Percentiles rank a stretch among this genome's conserved stretches.
These are phyloP conservation scores for Helianthus annuus DNA, from an alignment of 129 eudicot genomes.

Conservation along the genomic window DNA sequence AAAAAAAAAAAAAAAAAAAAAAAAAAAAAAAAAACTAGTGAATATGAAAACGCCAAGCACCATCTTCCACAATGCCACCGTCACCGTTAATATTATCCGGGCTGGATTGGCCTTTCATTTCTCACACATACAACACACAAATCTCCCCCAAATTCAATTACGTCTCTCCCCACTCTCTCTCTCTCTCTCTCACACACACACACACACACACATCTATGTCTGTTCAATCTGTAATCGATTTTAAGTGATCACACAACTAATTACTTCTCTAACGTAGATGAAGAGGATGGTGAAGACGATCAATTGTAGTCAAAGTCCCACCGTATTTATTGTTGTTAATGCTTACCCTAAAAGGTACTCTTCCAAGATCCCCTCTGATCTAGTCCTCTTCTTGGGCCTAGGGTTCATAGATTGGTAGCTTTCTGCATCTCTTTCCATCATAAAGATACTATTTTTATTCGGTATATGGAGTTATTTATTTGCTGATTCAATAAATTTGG, in stretches of 20 bases:
- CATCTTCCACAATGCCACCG: slow-evolving; percentile 13
- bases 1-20: background rate
- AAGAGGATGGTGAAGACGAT: slow-evolving; percentile 55
- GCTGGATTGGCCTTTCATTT: slow-evolving; percentile 7
- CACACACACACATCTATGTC: slow-evolving; percentile 33
- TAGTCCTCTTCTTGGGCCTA: slow-evolving; percentile 88
- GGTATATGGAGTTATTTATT: slow-evolving; percentile 25
- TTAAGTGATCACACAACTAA: no score
- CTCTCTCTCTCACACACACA: slow-evolving; percentile 18
- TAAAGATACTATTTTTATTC: background rate
- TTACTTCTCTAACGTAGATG: slow-evolving; percentile 28
- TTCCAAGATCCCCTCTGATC: slow-evolving; percentile 96
- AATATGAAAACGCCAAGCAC: background rate
- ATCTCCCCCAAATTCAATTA: slow-evolving; percentile 24
- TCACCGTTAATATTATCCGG: slow-evolving; percentile 24
- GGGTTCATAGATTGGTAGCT: slow-evolving; percentile 91
- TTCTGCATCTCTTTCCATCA: background rate
- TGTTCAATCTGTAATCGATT: slow-evolving; percentile 6
- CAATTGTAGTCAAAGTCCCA: slow-evolving; percentile 51
- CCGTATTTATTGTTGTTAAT: slow-evolving; percentile 67
- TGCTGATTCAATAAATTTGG: slow-evolving; percentile 26
- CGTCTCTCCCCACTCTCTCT: slow-evolving; percentile 32
- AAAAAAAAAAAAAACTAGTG: background rate
- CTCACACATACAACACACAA: no score
- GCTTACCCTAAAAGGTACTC: slow-evolving; percentile 93